Evolutionary conservation across 768 basidiomycete species (phyloP), one percentile per base, ranked within the genome.

Genomic region (Leccinum uliginosum): DNA sequence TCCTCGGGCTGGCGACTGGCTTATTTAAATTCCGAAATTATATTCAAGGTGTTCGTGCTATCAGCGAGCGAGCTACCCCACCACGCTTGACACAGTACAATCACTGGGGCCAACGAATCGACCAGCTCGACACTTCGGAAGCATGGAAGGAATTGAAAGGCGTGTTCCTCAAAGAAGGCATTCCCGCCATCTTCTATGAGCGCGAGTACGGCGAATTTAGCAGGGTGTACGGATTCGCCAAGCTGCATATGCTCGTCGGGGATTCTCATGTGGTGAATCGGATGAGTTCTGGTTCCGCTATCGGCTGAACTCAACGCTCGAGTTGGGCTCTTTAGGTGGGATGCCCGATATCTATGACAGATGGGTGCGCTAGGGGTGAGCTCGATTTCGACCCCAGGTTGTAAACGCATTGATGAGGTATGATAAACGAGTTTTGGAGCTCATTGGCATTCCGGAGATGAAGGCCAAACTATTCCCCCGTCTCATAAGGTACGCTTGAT

Each of bases 261-360:
- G 88, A 90, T 67, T 76, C 77, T 23, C 83, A 86, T 65, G 82
- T 80, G 70, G 85, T 85, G 51, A 29, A 77, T 70, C 24, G 11
- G 17, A 21, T 17, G 2, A 1, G 15, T 45, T 38, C 35, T 32
- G 30, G 2, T 23, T 38, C 35, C 10, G 8, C 23, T 2, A 19
- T 26, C 23, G 29, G 45, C 55, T 19, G 19, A 29, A 21, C n/a
- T 51, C 29, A 54, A 30, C 38, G 21, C 11, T 23, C 27, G 47
- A 48, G 47, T 15, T 24, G 43, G 23, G 9, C 21, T 3, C 26
- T 19, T n/a, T 47, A 87, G 83, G 76, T 86, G 9, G 81, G 84
- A 56, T 91, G 89, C 56, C 90, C 90, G 1, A 69, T 89, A 55
- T 83, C 83, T 35, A 91, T 92, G 90, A 86, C 87, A 0, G 89